These are phyloP conservation scores for Lonicera japonica DNA, from an alignment of 129 eudicot genomes.

Conservation along the genomic window DNA sequence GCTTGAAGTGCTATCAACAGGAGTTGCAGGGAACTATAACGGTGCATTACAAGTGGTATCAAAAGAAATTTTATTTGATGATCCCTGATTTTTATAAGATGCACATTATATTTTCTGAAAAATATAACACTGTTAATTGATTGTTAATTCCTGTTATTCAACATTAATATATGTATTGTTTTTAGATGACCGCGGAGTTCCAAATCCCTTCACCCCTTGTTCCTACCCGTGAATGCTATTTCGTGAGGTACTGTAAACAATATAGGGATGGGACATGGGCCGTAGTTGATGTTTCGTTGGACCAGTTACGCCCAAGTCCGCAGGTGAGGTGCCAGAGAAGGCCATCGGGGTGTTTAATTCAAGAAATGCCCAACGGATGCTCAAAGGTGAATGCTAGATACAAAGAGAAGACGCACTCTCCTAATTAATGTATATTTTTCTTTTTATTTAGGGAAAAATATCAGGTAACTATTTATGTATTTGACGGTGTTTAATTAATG, in stretches of 20 bases:
- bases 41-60: conserved; percentile 48
- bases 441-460: not conserved
- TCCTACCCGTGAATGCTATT: conserved; percentile 45
- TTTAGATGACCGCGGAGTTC: conserved; percentile 64
- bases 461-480: not conserved
- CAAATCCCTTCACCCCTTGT: conserved; percentile 46
- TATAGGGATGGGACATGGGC: conserved; percentile 48
- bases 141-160: not conserved
- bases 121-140: no score
- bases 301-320: conserved; percentile 25
- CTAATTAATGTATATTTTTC: not conserved
- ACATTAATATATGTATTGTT: not conserved
- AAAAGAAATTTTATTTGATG: no score
- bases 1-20: conserved; percentile 61
- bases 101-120: not conserved
- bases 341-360: conserved; percentile 52
- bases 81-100: no score
- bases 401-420: not conserved
- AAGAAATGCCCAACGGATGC: conserved; percentile 45
- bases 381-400: conserved; percentile 34
- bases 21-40: conserved; percentile 42
- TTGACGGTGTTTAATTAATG: not conserved
- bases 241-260: conserved; percentile 48
- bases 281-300: conserved; percentile 52
- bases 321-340: conserved; percentile 23